Evolutionary conservation across 257 asterid species (phyloP), one percentile per base, ranked within the genome.

Genomic region (Jacaranda mimosifolia): DNA sequence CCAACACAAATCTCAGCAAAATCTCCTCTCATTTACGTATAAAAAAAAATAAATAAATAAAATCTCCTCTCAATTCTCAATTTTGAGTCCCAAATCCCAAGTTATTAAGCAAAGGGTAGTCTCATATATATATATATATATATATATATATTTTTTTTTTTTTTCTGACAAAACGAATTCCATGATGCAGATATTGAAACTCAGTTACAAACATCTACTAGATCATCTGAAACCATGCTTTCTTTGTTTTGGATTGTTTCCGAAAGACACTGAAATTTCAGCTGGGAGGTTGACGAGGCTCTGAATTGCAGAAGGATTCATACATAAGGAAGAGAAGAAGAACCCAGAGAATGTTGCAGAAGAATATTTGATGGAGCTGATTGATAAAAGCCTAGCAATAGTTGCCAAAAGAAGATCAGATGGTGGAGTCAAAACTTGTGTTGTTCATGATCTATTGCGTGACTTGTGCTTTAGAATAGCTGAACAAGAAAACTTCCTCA

Each of bases 401-500:
- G n/a, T n/a, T n/a, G n/a, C n/a, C n/a, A n/a, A n/a, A n/a, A n/a
- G n/a, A n/a, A n/a, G n/a, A n/a, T n/a, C n/a, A n/a, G n/a, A n/a
- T n/a, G n/a, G n/a, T n/a, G n/a, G n/a, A n/a, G n/a, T n/a, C n/a
- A n/a, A n/a, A n/a, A n/a, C n/a, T n/a, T n/a, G 52, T 38, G 58
- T 4, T 32, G 5, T 79, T 74, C 83, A 79, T 49, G 79, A 79
- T 39, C 78, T 79, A 9, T 53, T 79, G 67, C 68, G 26, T 59
- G 83, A 79, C 18, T 45, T 79, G 79, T 73, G 80, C 63, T 14
- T 74, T 43, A 72, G 32, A 74, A 60, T 13, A 53, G 68, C 69
- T 3, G 21, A 63, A 26, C 79, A 70, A 53, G 75, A 74, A 56
- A 32, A 56, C 64, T 78, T 78, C 32, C 19, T 48, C 21, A 15